These are phyloP conservation scores for Mycena kentingensis DNA, from an alignment of 768 basidiomycete genomes.

Conservation along the genomic window DNA sequence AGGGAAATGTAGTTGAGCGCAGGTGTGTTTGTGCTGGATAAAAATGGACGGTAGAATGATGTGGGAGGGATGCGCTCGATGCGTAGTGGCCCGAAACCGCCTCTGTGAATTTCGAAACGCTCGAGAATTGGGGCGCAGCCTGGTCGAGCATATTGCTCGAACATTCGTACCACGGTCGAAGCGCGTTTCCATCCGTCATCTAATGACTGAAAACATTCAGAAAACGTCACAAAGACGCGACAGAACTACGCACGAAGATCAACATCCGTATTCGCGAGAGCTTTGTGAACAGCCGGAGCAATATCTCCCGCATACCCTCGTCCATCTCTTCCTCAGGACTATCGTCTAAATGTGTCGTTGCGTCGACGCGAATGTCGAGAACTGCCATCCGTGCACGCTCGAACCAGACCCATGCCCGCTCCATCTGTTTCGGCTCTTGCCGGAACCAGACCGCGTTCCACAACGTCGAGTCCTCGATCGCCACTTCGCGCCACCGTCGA, in stretches of 20 bases:
- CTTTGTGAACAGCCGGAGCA: constrained; percentile 3
- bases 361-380: constrained; percentile 66
- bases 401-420: constrained; percentile 58
- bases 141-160: constrained; percentile 39
- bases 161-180: constrained; percentile 50
- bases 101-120: constrained; percentile 66
- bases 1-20: constrained; percentile 53
- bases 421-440: constrained; percentile 46
- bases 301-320: constrained; percentile 25
- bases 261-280: too few species aligned
- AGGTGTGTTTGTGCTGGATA: constrained; percentile 51
- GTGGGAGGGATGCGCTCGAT: constrained; percentile 25
- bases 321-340: constrained; percentile 26
- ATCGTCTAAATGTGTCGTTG: constrained; percentile 26
- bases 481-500: constrained; percentile 52
- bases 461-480: constrained; percentile 49
- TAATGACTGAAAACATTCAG: constrained; percentile 57
- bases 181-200: constrained; percentile 58
- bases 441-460: constrained; percentile 72
- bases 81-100: constrained; percentile 36
- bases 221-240: constrained; percentile 52
- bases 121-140: constrained; percentile 49
- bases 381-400: constrained; percentile 55
- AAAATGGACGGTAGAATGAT: constrained; percentile 40
- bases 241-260: constrained; percentile 52